A percentile compares a stretch with the other conserved stretches of the same genome.
phyloP scores from a whole-genome alignment of 148 eudicot genomes.

The Nyssa sinensis region DNA sequence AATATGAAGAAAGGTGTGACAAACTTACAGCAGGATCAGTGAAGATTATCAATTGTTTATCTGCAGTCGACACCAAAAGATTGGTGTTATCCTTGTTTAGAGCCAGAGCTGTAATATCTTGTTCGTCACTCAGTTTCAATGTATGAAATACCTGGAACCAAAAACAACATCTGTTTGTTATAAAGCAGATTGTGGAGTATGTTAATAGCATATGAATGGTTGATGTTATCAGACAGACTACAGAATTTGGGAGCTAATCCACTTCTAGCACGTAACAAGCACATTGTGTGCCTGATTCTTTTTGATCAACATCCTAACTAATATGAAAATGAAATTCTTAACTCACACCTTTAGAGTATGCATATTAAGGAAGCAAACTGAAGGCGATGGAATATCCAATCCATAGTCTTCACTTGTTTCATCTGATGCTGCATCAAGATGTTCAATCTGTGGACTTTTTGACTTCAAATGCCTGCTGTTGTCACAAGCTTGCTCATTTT shows the following conservation, averaged over 20 bases:
- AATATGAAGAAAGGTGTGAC: neutral
- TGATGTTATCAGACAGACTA: neutral
- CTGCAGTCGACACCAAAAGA: slow-evolving; percentile 84
- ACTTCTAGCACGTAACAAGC: neutral
- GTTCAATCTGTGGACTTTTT: slow-evolving; percentile 26
- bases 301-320: neutral
- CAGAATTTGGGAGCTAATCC: neutral
- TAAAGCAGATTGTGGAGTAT: slow-evolving; percentile 4
- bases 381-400: slow-evolving; percentile 65
- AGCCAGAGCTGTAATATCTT: slow-evolving; percentile 81
- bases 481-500: slow-evolving; percentile 41
- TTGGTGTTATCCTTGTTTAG: slow-evolving; percentile 84
- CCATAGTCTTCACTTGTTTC: slow-evolving; percentile 30
- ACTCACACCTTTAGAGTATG: slow-evolving; percentile 61
- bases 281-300: neutral
- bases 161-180: slow-evolving; percentile 20
- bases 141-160: slow-evolving; percentile 68
- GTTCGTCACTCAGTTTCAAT: slow-evolving; percentile 70
- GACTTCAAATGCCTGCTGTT: slow-evolving; percentile 30
- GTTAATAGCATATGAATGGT: neutral
- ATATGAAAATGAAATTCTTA: neutral
- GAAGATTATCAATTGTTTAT: slow-evolving; percentile 80
- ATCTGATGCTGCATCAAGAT: slow-evolving; percentile 26
- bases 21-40: slow-evolving; percentile 94
- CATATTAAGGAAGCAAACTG: slow-evolving; percentile 83